These are phyloP conservation scores for Nicotiana noctiflora DNA, from an alignment of 257 asterid species.

Conservation along the genomic window DNA sequence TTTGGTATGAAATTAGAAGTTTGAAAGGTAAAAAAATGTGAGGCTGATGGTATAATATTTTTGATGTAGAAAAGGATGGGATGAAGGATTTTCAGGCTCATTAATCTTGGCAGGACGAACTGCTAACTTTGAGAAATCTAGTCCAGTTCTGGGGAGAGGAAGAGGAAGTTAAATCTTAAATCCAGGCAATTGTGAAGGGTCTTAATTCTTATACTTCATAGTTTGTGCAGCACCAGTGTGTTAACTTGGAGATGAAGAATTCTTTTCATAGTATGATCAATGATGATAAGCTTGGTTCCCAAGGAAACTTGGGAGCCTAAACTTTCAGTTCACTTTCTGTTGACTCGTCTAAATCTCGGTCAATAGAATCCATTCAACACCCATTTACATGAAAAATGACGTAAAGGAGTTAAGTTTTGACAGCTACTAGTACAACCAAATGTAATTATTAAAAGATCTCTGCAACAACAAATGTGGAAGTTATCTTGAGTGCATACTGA, in stretches of 20 bases:
- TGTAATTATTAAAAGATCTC: neutral
- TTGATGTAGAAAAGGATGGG: neutral
- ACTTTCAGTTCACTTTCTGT: neutral
- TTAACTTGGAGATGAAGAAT: neutral
- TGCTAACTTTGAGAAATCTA: neutral
- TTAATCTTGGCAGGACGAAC: neutral
- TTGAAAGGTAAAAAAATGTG: neutral
- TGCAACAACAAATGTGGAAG: neutral
- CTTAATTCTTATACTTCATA: neutral
- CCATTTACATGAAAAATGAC: neutral
- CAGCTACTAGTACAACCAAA: neutral
- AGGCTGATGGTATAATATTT: neutral
- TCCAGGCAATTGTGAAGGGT: neutral
- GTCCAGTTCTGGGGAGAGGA: neutral
- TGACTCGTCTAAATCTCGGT: neutral
- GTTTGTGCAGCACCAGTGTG: neutral
- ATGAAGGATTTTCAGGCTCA: neutral
- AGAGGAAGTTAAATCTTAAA: neutral
- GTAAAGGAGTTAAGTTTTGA: neutral
- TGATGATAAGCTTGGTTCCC: neutral
- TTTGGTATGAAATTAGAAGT: neutral
- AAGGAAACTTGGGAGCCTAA: neutral
- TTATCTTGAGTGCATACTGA: neutral
- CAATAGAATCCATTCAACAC: neutral
- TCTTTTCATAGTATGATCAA: neutral